Evolutionary conservation across 2,329 filamentous ascomycete species (phyloP).

Genomic region (Xylaria sp.): DNA sequence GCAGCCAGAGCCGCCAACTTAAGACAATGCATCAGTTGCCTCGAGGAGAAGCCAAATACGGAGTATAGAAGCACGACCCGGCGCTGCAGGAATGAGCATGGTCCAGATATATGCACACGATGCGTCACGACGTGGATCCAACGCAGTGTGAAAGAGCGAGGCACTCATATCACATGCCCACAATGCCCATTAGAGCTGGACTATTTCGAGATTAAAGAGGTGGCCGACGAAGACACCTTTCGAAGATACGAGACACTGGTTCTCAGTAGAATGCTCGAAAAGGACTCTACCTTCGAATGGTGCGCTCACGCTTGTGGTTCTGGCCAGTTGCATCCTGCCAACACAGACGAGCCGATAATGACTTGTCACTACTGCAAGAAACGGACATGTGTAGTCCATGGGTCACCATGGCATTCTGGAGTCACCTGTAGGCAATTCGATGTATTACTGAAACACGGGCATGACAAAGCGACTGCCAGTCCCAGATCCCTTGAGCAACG

Average conservation of each 20-base stretch:
- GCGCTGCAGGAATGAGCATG: neutral
- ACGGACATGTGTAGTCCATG: slow-evolving; percentile 14
- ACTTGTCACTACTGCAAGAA: neutral
- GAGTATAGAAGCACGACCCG: neutral
- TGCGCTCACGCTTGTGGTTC: slow-evolving; percentile 27
- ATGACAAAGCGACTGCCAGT: neutral
- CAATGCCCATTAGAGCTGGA: slow-evolving; percentile 9
- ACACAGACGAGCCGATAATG: neutral
- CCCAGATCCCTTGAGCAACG: neutral
- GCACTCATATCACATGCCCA: slow-evolving; percentile 9
- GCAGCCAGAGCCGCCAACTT: no score
- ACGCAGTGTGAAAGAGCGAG: neutral
- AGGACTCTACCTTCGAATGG: slow-evolving; percentile 18
- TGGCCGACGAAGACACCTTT: slow-evolving; percentile 1
- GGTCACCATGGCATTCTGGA: slow-evolving; percentile 16
- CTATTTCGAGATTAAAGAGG: neutral
- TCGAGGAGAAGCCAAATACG: neutral
- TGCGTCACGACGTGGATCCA: slow-evolving; percentile 13
- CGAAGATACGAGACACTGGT: neutral
- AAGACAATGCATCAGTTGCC: slow-evolving; percentile 1
- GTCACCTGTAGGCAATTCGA: slow-evolving; percentile 19
- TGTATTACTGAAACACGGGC: neutral
- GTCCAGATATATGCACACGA: neutral
- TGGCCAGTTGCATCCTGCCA: slow-evolving; percentile 17
- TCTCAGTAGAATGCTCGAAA: neutral